Conservation (phyloP, 2,329 filamentous ascomycete species). For the Penicillium sp. region DNA sequence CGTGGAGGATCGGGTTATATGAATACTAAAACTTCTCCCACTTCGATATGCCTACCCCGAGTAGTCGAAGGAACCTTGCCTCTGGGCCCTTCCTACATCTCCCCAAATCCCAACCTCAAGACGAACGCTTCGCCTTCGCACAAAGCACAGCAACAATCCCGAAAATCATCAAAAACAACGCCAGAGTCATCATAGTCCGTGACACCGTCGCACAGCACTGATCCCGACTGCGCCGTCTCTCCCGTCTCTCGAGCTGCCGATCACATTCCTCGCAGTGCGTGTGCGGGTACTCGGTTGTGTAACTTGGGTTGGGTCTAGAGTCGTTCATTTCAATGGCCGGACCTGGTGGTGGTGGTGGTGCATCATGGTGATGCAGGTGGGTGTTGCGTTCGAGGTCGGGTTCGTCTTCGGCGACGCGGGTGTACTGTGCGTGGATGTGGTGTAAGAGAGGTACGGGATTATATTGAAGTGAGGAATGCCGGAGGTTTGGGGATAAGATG, state of each 20-base stretch:
- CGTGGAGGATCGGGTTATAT: no score
- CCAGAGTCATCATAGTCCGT: neutral
- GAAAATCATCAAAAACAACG: neutral
- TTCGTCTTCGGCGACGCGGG: neutral
- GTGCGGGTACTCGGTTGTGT: neutral
- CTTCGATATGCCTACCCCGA: no score
- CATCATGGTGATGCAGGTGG: neutral
- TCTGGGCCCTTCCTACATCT: no score
- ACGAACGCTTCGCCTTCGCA: neutral
- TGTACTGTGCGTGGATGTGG: neutral
- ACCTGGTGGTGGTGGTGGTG: neutral
- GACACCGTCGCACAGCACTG: neutral
- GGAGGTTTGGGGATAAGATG: neutral
- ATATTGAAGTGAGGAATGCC: neutral
- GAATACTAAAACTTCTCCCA: no score
- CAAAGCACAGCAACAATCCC: neutral
- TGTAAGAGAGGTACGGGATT: neutral
- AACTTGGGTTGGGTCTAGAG: neutral
- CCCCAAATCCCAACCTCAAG: no score
- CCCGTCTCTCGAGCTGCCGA: neutral
- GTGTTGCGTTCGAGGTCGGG: neutral
- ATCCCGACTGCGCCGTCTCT: neutral
- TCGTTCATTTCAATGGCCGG: neutral
- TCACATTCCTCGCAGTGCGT: slow-evolving; percentile 4
- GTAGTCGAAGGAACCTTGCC: no score